These are phyloP conservation scores for Perkinsus olseni DNA, from an alignment of 169 alveolate species.

Conservation along the genomic window DNA sequence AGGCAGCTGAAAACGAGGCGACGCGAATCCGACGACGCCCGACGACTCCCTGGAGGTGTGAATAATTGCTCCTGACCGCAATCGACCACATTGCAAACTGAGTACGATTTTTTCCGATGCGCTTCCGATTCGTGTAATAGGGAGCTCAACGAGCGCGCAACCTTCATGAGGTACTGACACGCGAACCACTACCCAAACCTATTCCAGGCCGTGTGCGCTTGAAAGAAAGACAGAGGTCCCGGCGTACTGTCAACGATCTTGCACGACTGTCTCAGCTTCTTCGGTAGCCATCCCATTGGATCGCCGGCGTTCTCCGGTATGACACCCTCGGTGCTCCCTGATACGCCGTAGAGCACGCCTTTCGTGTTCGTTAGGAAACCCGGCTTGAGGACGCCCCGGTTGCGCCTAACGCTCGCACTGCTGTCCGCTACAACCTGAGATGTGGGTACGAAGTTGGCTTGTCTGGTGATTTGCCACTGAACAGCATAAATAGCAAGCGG, in stretches of 20 bases:
- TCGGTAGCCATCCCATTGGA: conserved; percentile 17
- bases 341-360: conserved; percentile 1
- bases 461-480: neutral
- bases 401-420: neutral
- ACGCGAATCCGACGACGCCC: too few species aligned
- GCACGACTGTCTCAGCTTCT: conserved; percentile 7
- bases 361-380: neutral
- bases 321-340: conserved; percentile 10
- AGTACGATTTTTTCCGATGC: too few species aligned
- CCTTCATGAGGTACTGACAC: too few species aligned
- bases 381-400: neutral
- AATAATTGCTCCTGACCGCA: too few species aligned
- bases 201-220: too few species aligned
- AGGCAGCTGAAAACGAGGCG: too few species aligned
- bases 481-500: neutral
- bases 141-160: too few species aligned
- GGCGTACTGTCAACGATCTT: conserved; percentile 7
- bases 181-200: too few species aligned
- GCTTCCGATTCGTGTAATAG: too few species aligned
- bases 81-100: too few species aligned
- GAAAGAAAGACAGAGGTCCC: neutral
- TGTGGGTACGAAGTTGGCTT: neutral
- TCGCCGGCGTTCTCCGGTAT: conserved; percentile 17
- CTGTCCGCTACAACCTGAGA: neutral
- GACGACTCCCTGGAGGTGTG: too few species aligned